Percentiles rank a stretch among this genome's conserved stretches.
phyloP scores from a whole-genome alignment of 208 protist species.

The Tritrichomonas foetus region DNA sequence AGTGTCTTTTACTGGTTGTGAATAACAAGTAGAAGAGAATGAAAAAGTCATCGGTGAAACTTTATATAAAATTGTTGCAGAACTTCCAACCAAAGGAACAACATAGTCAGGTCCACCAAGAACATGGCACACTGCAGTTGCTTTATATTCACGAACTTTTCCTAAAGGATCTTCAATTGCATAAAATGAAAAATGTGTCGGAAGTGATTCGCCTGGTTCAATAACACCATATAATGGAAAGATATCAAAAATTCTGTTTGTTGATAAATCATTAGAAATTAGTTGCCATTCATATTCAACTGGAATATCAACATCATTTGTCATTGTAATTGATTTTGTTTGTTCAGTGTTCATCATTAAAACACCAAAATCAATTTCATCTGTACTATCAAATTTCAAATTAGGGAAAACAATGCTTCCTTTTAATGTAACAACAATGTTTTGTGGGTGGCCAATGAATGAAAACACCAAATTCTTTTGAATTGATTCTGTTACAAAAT shows the following conservation, averaged over 20 bases:
- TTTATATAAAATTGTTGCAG: constrained; percentile 30
- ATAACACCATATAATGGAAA: not conserved
- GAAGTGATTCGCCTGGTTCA: not conserved
- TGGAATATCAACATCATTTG: not conserved
- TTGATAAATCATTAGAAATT: not conserved
- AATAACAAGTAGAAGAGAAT: not conserved
- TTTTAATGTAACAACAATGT: not conserved
- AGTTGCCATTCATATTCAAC: not conserved
- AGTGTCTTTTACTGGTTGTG: not conserved
- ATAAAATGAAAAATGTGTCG: not conserved
- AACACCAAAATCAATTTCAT: not conserved
- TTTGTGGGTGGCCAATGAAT: not conserved
- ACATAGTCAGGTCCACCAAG: constrained; percentile 1
- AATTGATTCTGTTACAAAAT: not conserved
- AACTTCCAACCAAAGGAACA: not conserved
- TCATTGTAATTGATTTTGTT: not conserved
- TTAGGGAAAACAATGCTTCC: not conserved
- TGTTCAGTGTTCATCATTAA: constrained; percentile 22
- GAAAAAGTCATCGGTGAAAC: not conserved
- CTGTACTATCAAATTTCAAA: not conserved
- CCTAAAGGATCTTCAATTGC: not conserved
- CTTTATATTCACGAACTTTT: not conserved
- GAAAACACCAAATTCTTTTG: not conserved
- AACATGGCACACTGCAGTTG: constrained; percentile 20
- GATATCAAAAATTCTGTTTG: not conserved